These are phyloP conservation scores for Lepiota brunneoincarnata DNA, from an alignment of 768 basidiomycete genomes.

Conservation along the genomic window DNA sequence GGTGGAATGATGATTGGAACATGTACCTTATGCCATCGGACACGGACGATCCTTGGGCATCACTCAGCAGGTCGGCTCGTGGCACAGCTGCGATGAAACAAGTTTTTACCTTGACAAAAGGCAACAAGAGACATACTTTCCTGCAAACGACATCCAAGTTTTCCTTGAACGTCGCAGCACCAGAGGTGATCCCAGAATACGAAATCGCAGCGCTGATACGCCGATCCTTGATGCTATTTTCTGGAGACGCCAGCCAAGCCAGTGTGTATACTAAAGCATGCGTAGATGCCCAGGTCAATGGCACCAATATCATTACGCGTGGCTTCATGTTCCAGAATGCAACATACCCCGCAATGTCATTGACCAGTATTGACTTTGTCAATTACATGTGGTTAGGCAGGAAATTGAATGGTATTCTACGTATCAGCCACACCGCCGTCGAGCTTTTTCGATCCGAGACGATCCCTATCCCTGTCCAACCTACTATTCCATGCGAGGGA, in stretches of 20 bases:
- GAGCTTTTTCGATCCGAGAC: constrained; percentile 15
- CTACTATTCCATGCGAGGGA: constrained; percentile 8
- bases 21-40: constrained; percentile 11
- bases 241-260: neutral
- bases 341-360: constrained; percentile 1
- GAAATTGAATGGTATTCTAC: neutral
- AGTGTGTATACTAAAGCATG: constrained; percentile 5
- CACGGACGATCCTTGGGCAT: constrained; percentile 18
- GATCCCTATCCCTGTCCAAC: constrained; percentile 10
- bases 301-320: constrained; percentile 10
- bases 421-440: constrained; percentile 8
- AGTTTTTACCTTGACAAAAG: constrained; percentile 20
- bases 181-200: constrained; percentile 4
- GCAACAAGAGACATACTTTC: constrained; percentile 17
- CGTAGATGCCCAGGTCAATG: constrained; percentile 9
- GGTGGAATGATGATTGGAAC: constrained; percentile 14
- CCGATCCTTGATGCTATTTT: constrained; percentile 10
- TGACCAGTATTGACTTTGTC: constrained; percentile 14
- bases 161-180: constrained; percentile 11
- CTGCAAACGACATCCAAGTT: constrained; percentile 16
- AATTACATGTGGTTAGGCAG: neutral
- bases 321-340: constrained; percentile 9
- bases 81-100: constrained; percentile 21
- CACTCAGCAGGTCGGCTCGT: constrained; percentile 6
- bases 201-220: constrained; percentile 15